These are phyloP conservation scores for Metschnikowia bowlesiae DNA, from an alignment of 805 yeast species.

Conservation along the genomic window DNA sequence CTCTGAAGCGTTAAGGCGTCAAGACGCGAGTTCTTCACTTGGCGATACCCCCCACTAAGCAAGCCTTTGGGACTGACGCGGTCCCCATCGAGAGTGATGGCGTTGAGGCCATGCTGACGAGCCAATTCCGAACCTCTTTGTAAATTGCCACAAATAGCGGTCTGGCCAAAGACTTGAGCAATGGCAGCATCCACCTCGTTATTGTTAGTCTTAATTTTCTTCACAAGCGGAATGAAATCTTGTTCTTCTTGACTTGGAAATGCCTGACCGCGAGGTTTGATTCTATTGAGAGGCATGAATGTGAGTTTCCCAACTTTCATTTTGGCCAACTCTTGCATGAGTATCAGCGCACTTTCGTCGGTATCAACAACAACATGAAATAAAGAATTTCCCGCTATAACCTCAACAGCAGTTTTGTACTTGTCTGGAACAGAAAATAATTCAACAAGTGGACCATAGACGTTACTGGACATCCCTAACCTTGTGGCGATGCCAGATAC, in stretches of 20 bases:
- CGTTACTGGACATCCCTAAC: constrained; percentile 51
- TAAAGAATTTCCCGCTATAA: constrained; percentile 79
- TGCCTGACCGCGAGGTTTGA: constrained; percentile 37
- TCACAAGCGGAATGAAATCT: constrained; percentile 72
- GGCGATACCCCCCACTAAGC: constrained; percentile 83
- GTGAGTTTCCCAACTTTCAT: constrained; percentile 81
- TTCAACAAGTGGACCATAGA: constrained; percentile 84
- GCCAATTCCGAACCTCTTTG: constrained; percentile 67
- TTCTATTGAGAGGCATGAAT: constrained; percentile 80
- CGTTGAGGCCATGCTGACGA: constrained; percentile 53
- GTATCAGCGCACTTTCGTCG: constrained; percentile 73
- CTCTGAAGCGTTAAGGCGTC: constrained; percentile 61
- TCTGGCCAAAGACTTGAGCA: constrained; percentile 73
- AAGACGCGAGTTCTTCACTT: constrained; percentile 59
- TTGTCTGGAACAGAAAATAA: constrained; percentile 75
- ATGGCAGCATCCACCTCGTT: constrained; percentile 60
- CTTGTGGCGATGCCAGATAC: constrained; percentile 59
- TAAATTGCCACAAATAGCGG: constrained; percentile 70
- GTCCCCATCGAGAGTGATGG: constrained; percentile 92
- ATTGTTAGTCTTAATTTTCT: constrained; percentile 60
- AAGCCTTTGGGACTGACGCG: constrained; percentile 80
- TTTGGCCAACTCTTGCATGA: constrained; percentile 72
- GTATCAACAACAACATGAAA: constrained; percentile 88
- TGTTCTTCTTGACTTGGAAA: constrained; percentile 58
- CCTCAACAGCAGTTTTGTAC: constrained; percentile 82